phyloP scores from a whole-genome alignment of 2,329 filamentous ascomycete genomes.

The Coniella lustricola region DNA sequence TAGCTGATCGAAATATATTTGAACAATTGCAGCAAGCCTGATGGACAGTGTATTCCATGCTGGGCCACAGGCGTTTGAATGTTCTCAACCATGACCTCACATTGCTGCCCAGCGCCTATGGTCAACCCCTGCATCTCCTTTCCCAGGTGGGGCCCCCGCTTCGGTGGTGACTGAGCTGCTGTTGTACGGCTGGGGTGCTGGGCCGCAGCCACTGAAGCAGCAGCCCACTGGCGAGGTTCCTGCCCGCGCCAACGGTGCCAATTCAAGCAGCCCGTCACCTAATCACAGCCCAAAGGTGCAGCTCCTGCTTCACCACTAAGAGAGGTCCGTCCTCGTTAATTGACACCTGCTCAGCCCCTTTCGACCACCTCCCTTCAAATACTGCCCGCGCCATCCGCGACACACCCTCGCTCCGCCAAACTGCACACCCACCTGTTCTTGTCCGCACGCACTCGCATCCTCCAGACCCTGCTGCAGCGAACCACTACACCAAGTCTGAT shows the following conservation, averaged over 20 bases:
- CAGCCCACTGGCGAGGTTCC: slow-evolving; percentile 8
- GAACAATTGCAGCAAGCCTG: too few species aligned
- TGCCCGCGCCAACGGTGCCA: slow-evolving; percentile 1
- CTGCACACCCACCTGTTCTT: too few species aligned
- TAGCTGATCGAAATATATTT: too few species aligned
- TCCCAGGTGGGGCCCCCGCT: slow-evolving; percentile 13
- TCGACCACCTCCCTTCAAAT: not conserved
- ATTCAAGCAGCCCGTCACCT: not conserved
- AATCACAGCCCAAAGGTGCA: not conserved
- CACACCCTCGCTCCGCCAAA: not conserved
- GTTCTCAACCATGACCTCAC: slow-evolving; percentile 14
- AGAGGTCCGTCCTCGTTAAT: not conserved
- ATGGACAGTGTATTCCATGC: too few species aligned
- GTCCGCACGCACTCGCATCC: slow-evolving; percentile 5
- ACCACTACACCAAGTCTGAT: slow-evolving; percentile 6
- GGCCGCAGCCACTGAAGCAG: not conserved
- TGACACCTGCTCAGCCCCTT: slow-evolving; percentile 15
- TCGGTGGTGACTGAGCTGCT: not conserved
- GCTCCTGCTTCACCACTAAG: slow-evolving; percentile 10
- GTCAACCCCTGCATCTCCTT: slow-evolving; percentile 10
- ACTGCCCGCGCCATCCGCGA: not conserved
- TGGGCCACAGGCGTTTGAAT: too few species aligned
- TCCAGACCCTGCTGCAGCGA: not conserved
- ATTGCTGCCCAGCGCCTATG: slow-evolving; percentile 11
- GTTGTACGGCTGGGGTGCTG: too few species aligned